These are phyloP conservation scores for Xylaria sp. DNA, from an alignment of 2,329 filamentous ascomycete species.

Conservation along the genomic window DNA sequence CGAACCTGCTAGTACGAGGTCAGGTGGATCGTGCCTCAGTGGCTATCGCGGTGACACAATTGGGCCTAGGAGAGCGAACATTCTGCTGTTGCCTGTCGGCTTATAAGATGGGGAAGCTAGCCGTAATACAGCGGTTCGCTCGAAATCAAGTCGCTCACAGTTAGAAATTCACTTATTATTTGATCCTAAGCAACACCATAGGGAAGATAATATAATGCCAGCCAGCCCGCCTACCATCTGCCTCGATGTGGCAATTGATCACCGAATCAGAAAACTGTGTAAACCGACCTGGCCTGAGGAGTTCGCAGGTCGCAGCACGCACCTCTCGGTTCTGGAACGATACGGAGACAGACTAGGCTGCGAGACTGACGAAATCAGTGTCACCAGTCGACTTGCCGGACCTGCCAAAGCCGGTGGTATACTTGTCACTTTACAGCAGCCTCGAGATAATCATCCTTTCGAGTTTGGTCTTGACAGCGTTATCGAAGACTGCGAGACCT, in stretches of 20 bases:
- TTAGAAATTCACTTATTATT: not conserved
- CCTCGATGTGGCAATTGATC: slow-evolving; percentile 22
- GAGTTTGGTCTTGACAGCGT: slow-evolving; percentile 9
- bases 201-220: not conserved
- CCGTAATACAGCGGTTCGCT: not conserved
- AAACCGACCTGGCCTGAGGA: not conserved
- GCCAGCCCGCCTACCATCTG: not conserved
- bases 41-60: not conserved
- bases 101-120: not conserved
- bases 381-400: slow-evolving; percentile 21
- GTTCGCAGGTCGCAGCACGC: not conserved
- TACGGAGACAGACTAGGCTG: slow-evolving; percentile 8
- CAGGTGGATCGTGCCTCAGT: not conserved
- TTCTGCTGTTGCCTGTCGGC: not conserved
- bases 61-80: not conserved
- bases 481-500: slow-evolving; percentile 15
- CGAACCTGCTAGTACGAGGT: not conserved
- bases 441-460: slow-evolving; percentile 20
- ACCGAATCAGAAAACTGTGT: slow-evolving; percentile 23
- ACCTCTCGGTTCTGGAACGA: slow-evolving; percentile 17
- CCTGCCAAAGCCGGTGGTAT: slow-evolving; percentile 21
- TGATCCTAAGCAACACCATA: not conserved
- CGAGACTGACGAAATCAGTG: slow-evolving; percentile 7
- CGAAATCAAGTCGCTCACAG: not conserved
- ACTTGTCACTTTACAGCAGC: slow-evolving; percentile 15